These are phyloP conservation scores for Pelargonium citronellum DNA, from an alignment of 441 rosid species.

Conservation along the genomic window DNA sequence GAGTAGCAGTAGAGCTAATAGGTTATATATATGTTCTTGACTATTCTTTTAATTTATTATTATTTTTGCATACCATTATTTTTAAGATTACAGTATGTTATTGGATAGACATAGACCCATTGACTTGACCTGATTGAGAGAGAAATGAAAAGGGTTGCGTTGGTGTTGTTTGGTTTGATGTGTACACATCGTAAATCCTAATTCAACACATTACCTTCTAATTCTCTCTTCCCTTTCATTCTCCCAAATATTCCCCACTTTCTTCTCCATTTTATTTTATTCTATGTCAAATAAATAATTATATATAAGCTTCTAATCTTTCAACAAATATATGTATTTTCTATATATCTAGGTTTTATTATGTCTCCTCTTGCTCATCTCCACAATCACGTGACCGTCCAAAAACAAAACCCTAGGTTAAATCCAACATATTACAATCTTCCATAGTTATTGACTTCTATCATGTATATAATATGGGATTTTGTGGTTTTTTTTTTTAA, in stretches of 20 bases:
- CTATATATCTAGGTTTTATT: conserved; percentile 28
- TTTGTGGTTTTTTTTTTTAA: too few relatives aligned
- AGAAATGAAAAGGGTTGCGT: conserved; percentile 19
- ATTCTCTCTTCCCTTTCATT: conserved; percentile 39
- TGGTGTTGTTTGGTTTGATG: conserved; percentile 38
- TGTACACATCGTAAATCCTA: conserved; percentile 38
- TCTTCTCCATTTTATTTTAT: conserved; percentile 20
- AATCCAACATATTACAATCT: conserved; percentile 20
- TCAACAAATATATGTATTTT: conserved; percentile 12
- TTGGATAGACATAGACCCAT: too few relatives aligned
- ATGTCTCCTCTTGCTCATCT: conserved; percentile 21
- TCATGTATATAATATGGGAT: too few relatives aligned
- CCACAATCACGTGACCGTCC: conserved; percentile 37
- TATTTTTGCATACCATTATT: too few relatives aligned
- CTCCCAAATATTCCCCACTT: conserved; percentile 61
- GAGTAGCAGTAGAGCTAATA: too few relatives aligned
- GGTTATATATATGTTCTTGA: too few relatives aligned
- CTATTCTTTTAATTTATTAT: too few relatives aligned
- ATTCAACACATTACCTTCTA: conserved; percentile 41
- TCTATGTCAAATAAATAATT: too few relatives aligned
- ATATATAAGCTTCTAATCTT: too few relatives aligned
- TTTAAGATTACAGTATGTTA: too few relatives aligned
- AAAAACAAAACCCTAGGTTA: conserved; percentile 37
- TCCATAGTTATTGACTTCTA: conserved; percentile 12
- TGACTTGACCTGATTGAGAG: too few relatives aligned